Evolutionary conservation across 208 protist genomes (phyloP), one percentile per base, ranked within the genome.

Genomic region (Leishmania tropica): DNA sequence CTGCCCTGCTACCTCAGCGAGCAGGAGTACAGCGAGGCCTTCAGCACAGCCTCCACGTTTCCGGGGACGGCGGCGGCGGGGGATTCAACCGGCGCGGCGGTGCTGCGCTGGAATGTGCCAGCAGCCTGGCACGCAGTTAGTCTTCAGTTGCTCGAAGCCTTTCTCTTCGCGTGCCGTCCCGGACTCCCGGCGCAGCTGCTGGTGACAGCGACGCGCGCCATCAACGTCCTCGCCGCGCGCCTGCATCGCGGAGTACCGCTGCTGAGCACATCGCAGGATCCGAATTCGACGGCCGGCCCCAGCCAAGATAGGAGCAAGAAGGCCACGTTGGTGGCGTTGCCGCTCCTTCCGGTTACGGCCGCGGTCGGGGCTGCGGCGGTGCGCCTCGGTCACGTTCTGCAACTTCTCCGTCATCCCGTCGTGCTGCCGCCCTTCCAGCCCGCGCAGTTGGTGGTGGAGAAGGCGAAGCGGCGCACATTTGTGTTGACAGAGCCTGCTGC

Each of bases 361-460:
- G 77, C 56, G 35, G 83, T 90, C 17, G 83, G 81, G 37, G 83
- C 83, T 11, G 83, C 81, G 40, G 87, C 70, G 71, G 89, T 88
- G 60, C 84, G 76, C 35, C 80, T 86, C 75, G 86, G 81, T 42
- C 88, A 87, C 72, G 79, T 83, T 8, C 71, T 88, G 62, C 78
- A 83, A 19, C 71, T 90, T 6, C 84, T 90, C 42, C 86, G 85
- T 1, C 88, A 94, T 67, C 89, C 91, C 19, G 75, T 84, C 54
- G 89, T 88, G 21, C 31, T 94, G 31, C 89, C 91, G 21, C 87
- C 90, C 67, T 88, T 88, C 79, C 76, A 91, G 48, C 89, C 89
- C 35, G 81, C 87, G n/a, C 67, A 84, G 73, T 81, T 92, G 42
- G 81, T 85, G 51, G 70, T 90, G 21, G 91, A 92, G 75, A 88